Evolutionary conservation across 208 protist genomes (phyloP), one percentile per base, ranked within the genome.

Genomic region (Vickermania spadyakhi): DNA sequence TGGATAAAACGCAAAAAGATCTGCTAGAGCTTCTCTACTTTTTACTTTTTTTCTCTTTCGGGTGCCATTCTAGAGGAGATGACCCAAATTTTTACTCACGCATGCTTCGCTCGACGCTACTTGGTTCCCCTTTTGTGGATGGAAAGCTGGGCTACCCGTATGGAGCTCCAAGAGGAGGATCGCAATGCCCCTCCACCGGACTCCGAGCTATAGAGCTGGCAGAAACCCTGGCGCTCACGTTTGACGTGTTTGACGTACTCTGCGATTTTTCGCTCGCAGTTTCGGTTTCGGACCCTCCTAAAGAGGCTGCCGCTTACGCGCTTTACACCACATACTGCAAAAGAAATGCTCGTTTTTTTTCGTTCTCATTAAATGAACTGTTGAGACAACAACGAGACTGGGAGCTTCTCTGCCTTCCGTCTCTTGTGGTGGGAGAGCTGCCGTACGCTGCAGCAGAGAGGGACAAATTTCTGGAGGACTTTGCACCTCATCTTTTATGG

Each of bases 401-500:
- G 82, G 86, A 93, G 63, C 65, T 93, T 52, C 70, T 89, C 41
- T 62, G 75, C n/a, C 61, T 93, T 25, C 82, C 77, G n/a, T 27
- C 75, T 2, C 60, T 88, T n/a, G 36, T 90, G 42, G 61, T 57
- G 1, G 51, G 36, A 14, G 52, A 42, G 23, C 63, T 63, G 57
- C 71, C 70, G 18, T 56, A 60, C 21, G 68, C 69, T 11, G 41
- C 65, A 0, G 42, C 52, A 14, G 68, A 66, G n/a, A 79, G 78
- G 50, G 75, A 81, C 54, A 55, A 28, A 4, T 90, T 93, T 57
- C 56, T 93, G 31, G 58, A 70, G 29, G 53, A 55, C 14, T 66
- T 77, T 57, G 86, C 86, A 2, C 82, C 86, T 61, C 82, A 93
- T 28, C 66, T 93, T 21, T 66, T 81, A 60, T 93, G 86, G 86